Base-by-base conservation (phyloP, 2,329 filamentous ascomycete species). In the Aspergillus sp. region DNA sequence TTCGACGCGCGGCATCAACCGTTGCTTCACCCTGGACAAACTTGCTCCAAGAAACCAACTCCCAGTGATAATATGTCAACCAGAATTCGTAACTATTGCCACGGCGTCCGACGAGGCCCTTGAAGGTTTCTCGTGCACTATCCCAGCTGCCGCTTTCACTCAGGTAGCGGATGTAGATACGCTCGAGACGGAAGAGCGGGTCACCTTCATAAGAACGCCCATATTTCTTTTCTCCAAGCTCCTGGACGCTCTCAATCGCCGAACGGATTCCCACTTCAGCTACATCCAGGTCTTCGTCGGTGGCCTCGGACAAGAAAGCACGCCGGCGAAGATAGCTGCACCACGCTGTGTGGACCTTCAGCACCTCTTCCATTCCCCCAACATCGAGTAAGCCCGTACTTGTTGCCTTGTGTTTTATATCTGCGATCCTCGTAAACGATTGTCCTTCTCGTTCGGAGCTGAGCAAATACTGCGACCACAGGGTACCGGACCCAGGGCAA, bases 281-380 rank as follows among this genome's bases (percentile, higher is more conserved):
- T 48, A 96, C 86, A 69, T 97, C 93, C 32, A 89, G 82, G 53
- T 93, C 90, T 70, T 97, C 93, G 57, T 93, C 90, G 1, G 85
- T 85, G 1, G 89, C 86, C 58, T 86, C 85, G 1, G 85, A 81
- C 55, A 86, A 81, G 78, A 96, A 92, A 17, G 93, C 91, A 48
- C 88, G 88, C 22, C 95, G 89, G 64, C 93, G 91, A 18, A 99
- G 82, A 66, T 93, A 98, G 49, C 91, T 92, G 69, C 93, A 97
- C 95, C 95, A 99, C 0, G 93, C 89, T 53, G 91, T 87, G 68
- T 97, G 92, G 68, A 98, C 91, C 66, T 96, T 91, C 58, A 98
- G 84, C 32, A 97, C 86, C 63, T 93, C 90, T 49, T 91, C 86
- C 82, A 97, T 89, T 22, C 92, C 93, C 60, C 91, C 87, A 61